phyloP scores from a whole-genome alignment of 169 alveolate genomes.

The Plasmodium berghei region DNA sequence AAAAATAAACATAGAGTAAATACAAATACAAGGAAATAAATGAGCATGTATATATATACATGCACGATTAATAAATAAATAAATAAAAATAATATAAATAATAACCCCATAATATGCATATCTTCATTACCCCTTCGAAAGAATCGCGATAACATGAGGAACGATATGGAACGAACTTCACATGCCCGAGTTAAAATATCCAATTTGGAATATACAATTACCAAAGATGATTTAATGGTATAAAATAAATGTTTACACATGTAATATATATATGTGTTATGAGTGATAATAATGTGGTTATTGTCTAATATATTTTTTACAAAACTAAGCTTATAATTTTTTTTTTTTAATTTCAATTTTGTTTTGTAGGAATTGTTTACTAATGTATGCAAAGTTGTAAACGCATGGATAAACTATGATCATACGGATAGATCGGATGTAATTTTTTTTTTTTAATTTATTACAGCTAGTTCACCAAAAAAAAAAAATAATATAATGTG shows the following conservation, averaged over 20 bases:
- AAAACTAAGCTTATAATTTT: background rate
- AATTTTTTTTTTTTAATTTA: slow-evolving; percentile 12
- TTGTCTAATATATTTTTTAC: no score
- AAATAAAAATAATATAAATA: background rate
- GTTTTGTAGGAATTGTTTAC: slow-evolving; percentile 46
- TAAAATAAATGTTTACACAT: background rate
- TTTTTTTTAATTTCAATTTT: no score
- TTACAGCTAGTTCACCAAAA: background rate
- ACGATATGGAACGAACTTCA: slow-evolving; percentile 3
- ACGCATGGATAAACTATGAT: slow-evolving; percentile 74
- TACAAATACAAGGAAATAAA: background rate
- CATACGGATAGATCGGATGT: slow-evolving; percentile 77
- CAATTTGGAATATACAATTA: slow-evolving; percentile 65
- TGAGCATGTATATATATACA: background rate
- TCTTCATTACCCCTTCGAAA: slow-evolving; percentile 6
- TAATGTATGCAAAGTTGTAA: slow-evolving; percentile 69
- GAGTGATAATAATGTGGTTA: no score
- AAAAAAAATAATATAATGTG: background rate
- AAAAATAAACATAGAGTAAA: slow-evolving; percentile 32
- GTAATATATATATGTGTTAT: background rate
- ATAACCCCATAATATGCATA: background rate
- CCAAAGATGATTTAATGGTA: slow-evolving; percentile 67
- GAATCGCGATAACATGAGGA: slow-evolving; percentile 29
- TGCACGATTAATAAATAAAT: background rate
- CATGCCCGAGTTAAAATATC: slow-evolving; percentile 50